Conservation (phyloP, 345 rosid species). For the Syzygium oleosum region DNA sequence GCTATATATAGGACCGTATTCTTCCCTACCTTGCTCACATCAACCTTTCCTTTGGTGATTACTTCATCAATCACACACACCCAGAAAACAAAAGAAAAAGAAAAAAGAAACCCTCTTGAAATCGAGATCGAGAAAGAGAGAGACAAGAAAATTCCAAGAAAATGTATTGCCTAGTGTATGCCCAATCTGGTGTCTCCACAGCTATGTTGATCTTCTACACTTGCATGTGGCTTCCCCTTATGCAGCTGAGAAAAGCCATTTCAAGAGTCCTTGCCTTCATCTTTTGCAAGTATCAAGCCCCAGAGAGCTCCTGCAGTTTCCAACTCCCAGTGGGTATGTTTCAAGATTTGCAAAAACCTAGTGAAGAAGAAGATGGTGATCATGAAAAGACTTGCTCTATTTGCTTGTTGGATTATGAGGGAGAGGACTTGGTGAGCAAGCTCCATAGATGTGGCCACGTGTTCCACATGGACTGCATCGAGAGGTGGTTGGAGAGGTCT, state of each 20-base stretch:
- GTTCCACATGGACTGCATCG: slow-evolving; percentile 57
- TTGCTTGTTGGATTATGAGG: slow-evolving; percentile 49
- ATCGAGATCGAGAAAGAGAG: neutral
- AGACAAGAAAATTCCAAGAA: neutral
- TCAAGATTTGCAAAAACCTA: slow-evolving; percentile 10
- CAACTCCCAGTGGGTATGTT: slow-evolving; percentile 24
- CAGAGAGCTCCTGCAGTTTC: neutral
- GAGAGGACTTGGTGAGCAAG: slow-evolving; percentile 42
- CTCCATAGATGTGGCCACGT: slow-evolving; percentile 51
- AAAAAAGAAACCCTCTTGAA: neutral
- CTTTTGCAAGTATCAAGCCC: neutral
- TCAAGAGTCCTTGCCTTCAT: neutral
- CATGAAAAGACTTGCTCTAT: slow-evolving; percentile 39
- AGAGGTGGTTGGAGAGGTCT: slow-evolving; percentile 44
- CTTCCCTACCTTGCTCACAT: neutral
- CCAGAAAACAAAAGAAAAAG: neutral
- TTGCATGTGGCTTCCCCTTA: slow-evolving; percentile 40
- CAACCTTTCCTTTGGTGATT: neutral
- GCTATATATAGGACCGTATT: neutral
- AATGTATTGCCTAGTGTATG: slow-evolving; percentile 40
- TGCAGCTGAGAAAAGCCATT: slow-evolving; percentile 18
- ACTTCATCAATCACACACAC: neutral
- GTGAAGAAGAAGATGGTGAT: neutral
- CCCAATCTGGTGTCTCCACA: slow-evolving; percentile 29
- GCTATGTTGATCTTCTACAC: slow-evolving; percentile 48